Evolutionary conservation across 257 asterid species (phyloP).

Genomic region (Solanum ossicruentum): DNA sequence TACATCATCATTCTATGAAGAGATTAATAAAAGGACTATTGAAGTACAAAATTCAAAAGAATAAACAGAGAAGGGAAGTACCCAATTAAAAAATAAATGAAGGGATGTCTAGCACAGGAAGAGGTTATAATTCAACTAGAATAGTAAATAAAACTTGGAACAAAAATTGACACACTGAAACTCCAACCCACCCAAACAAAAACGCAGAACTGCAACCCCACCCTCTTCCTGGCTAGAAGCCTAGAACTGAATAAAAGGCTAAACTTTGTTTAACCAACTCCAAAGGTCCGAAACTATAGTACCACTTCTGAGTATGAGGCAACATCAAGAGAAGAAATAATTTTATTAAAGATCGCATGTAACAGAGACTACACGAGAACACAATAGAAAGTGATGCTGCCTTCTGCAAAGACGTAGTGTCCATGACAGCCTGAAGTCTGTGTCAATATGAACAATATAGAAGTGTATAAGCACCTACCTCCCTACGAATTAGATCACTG

Average conservation of each 20-base stretch:
- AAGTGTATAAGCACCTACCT: constrained; percentile 29
- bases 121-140: neutral
- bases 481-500: constrained; percentile 64
- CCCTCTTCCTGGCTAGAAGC: neutral
- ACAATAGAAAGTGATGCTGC: neutral
- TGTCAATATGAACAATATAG: constrained; percentile 1
- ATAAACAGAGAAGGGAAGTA: neutral
- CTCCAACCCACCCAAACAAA: neutral
- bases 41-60: neutral
- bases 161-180: neutral
- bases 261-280: neutral
- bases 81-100: neutral
- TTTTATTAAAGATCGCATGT: neutral
- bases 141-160: neutral
- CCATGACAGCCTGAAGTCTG: neutral
- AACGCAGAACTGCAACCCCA: neutral
- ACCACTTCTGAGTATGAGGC: neutral
- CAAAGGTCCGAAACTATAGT: neutral
- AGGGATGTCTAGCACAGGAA: neutral
- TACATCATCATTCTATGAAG: neutral
- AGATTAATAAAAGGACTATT: neutral
- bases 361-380: neutral
- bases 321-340: neutral
- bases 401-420: neutral
- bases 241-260: neutral